These are phyloP conservation scores for Flaveria bidentis DNA, from an alignment of 129 eudicot genomes.

Conservation along the genomic window DNA sequence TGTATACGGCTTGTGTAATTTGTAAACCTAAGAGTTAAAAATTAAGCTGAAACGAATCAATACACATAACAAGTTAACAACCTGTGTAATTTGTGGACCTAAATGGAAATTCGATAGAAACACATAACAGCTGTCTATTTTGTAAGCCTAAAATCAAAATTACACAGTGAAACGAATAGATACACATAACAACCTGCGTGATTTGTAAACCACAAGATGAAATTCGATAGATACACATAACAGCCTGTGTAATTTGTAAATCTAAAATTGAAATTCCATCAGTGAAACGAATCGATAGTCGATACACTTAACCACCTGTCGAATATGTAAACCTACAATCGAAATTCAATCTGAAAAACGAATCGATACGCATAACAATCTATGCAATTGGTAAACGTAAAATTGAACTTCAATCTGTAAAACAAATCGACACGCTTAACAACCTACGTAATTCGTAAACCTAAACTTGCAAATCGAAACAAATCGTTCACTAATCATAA, in stretches of 20 bases:
- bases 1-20: background rate
- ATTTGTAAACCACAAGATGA: too few relatives aligned
- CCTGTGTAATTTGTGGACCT: background rate
- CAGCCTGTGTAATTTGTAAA: background rate
- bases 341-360: background rate
- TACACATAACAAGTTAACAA: background rate
- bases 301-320: background rate
- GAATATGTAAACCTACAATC: background rate
- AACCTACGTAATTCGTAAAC: background rate
- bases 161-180: too few relatives aligned
- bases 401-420: background rate
- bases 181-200: too few relatives aligned
- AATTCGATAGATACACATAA: background rate
- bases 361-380: background rate
- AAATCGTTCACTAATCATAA: background rate
- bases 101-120: background rate
- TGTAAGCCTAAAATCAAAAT: too few relatives aligned
- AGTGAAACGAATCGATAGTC: background rate
- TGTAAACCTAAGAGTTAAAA: background rate
- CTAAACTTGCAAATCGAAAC: background rate
- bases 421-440: background rate
- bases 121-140: too few relatives aligned
- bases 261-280: background rate
- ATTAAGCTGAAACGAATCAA: background rate
- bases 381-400: background rate